Percentiles rank a stretch among this genome's conserved stretches.
phyloP scores from a whole-genome alignment of 2,329 filamentous ascomycete species.

The Scytalidium lignicola region DNA sequence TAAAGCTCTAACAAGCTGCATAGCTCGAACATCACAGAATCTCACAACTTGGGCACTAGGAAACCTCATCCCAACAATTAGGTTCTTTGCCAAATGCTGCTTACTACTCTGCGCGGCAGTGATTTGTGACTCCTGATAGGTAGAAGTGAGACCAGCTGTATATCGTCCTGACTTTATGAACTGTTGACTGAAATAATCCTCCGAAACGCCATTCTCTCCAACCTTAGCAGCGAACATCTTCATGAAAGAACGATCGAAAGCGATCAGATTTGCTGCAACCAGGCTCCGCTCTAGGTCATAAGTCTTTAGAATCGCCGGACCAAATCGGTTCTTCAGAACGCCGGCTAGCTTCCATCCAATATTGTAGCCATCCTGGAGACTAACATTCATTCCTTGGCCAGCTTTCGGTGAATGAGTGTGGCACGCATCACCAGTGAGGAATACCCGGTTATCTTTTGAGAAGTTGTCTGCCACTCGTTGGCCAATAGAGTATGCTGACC shows the following conservation, averaged over 20 bases:
- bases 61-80: conserved; percentile 50
- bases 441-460: conserved; percentile 47
- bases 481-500: conserved; percentile 52
- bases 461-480: conserved; percentile 56
- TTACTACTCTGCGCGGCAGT: conserved; percentile 31
- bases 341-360: conserved; percentile 55
- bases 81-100: conserved; percentile 33
- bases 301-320: conserved; percentile 40
- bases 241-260: conserved; percentile 52
- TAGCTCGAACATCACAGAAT: conserved; percentile 52
- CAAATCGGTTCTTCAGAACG: conserved; percentile 39
- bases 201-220: conserved; percentile 33
- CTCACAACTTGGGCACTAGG: conserved; percentile 54
- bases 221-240: conserved; percentile 45
- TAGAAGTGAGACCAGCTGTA: conserved; percentile 53
- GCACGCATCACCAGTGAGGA: conserved; percentile 51
- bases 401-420: conserved; percentile 60
- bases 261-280: conserved; percentile 52
- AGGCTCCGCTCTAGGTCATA: conserved; percentile 48
- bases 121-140: conserved; percentile 47
- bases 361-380: conserved; percentile 56
- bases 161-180: conserved; percentile 54
- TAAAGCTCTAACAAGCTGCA: conserved; percentile 45
- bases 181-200: conserved; percentile 48
- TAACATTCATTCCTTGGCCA: conserved; percentile 54